A percentile compares a stretch with the other conserved stretches of the same genome.
Conservation (phyloP, 345 rosid genomes). For the Noccaea caerulescens region DNA sequence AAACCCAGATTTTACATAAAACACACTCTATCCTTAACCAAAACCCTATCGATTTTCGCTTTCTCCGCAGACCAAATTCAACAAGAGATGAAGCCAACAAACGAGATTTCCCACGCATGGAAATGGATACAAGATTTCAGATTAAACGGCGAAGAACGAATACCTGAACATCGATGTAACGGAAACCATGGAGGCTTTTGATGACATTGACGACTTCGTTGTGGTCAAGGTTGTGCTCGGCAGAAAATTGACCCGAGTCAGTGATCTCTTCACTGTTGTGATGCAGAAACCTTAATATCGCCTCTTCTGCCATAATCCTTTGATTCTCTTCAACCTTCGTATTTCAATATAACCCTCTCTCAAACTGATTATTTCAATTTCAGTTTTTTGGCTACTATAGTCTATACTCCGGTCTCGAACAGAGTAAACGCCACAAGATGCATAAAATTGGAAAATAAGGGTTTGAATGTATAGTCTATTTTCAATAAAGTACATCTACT, state of each 20-base stretch:
- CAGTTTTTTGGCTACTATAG: too few species aligned
- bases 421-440: neutral
- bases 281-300: conserved; percentile 59
- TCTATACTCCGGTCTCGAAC: too few species aligned
- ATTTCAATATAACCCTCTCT: neutral
- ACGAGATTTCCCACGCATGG: too few species aligned
- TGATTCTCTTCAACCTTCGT: conserved; percentile 1
- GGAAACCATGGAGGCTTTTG: conserved; percentile 81
- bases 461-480: too few species aligned
- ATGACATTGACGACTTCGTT: conserved; percentile 67
- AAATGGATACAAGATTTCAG: too few species aligned
- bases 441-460: too few species aligned
- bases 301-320: conserved; percentile 62
- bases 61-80: too few species aligned
- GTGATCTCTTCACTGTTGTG: conserved; percentile 53
- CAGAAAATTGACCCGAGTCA: conserved; percentile 72
- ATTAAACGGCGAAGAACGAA: neutral
- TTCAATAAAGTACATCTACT: too few species aligned
- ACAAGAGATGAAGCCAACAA: too few species aligned
- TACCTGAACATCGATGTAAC: conserved; percentile 69
- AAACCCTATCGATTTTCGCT: too few species aligned
- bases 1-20: too few species aligned
- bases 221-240: conserved; percentile 60
- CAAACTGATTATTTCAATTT: too few species aligned
- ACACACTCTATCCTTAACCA: neutral